A percentile compares a stretch with the other conserved stretches of the same genome.
Conservation (phyloP, 139 green algal species). For the Medakamo hakoo region DNA sequence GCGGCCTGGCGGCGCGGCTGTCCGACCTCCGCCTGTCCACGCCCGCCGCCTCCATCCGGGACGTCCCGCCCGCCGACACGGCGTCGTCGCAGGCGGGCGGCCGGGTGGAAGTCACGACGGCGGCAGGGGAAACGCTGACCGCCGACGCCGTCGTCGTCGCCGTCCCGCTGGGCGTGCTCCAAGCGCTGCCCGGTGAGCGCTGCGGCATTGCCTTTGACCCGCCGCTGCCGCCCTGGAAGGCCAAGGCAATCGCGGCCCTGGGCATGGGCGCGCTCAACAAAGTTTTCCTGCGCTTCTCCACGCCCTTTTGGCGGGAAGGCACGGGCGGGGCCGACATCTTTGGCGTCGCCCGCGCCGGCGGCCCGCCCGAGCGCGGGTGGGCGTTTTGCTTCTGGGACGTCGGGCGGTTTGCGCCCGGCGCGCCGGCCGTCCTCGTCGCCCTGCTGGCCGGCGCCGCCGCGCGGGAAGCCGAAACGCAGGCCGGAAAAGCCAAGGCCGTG, state of each 20-base stretch:
- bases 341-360: conserved; percentile 29
- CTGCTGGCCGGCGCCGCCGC: conserved; percentile 27
- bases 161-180: conserved; percentile 52
- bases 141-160: conserved; percentile 47
- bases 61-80: too few relatives aligned
- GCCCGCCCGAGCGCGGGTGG: conserved; percentile 22
- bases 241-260: conserved; percentile 35
- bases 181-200: too few relatives aligned
- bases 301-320: conserved; percentile 54
- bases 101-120: conserved; percentile 6
- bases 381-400: conserved; percentile 84
- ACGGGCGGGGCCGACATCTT: conserved; percentile 76
- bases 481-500: conserved; percentile 13
- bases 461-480: conserved; percentile 7
- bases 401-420: conserved; percentile 18
- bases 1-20: conserved; percentile 5
- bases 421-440: conserved; percentile 25
- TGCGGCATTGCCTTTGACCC: conserved; percentile 47
- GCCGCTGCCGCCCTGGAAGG: conserved; percentile 54
- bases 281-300: conserved; percentile 65
- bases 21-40: conserved; percentile 25
- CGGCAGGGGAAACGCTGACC: conserved; percentile 19
- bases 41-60: conserved; percentile 16
- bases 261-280: conserved; percentile 80
- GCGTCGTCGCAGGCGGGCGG: too few relatives aligned